A percentile compares a stretch with the other conserved stretches of the same genome.
Conservation (phyloP, 2,329 filamentous ascomycete species). For the Ciborinia camelliae region DNA sequence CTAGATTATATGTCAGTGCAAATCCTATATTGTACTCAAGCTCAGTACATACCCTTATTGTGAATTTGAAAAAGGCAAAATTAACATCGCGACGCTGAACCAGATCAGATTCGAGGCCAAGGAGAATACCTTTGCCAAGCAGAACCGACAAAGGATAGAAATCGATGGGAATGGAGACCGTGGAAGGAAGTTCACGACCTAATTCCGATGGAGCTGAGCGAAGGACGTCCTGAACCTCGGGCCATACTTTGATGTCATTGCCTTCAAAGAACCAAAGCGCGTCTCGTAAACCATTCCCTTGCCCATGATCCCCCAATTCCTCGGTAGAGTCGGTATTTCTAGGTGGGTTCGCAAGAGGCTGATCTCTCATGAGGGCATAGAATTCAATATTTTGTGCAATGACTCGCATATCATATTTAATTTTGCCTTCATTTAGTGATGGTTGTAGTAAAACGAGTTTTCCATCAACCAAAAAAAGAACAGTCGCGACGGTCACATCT, state of each 20-base stretch:
- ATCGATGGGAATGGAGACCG: conserved; percentile 79
- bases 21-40: background rate
- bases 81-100: conserved; percentile 89
- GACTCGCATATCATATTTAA: conserved; percentile 98
- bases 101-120: conserved; percentile 88
- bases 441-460: conserved; percentile 92
- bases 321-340: conserved; percentile 20
- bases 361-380: conserved; percentile 87
- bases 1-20: conserved; percentile 44
- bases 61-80: conserved; percentile 86
- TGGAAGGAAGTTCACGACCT: conserved; percentile 66
- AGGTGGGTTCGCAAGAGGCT: conserved; percentile 45
- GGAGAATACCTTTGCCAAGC: conserved; percentile 82
- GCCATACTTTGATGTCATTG: conserved; percentile 80
- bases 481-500: conserved; percentile 89
- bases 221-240: conserved; percentile 80
- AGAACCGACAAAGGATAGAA: conserved; percentile 91
- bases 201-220: conserved; percentile 64
- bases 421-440: conserved; percentile 73
- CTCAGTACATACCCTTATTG: conserved; percentile 68
- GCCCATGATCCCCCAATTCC: conserved; percentile 25
- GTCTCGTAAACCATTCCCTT: conserved; percentile 57
- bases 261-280: conserved; percentile 96
- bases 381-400: conserved; percentile 96
- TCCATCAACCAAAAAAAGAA: conserved; percentile 94